Percentiles rank a stretch among this genome's conserved stretches.
phyloP scores from a whole-genome alignment of 106 monocot species.

The Iris macrosiphon region DNA sequence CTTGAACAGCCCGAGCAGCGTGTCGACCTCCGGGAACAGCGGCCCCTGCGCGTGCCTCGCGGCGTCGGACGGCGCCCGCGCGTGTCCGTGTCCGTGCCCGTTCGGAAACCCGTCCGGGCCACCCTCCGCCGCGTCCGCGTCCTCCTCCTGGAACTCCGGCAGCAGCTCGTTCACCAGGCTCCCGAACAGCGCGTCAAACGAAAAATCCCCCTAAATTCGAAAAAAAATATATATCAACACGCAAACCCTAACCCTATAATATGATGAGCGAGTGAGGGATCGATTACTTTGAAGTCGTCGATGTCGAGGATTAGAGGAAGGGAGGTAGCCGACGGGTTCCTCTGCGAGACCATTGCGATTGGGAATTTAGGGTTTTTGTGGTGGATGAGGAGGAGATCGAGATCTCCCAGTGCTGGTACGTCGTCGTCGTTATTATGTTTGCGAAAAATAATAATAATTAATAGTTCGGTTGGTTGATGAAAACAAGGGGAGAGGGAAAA shows the following conservation, averaged over 20 bases:
- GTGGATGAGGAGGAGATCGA: too few species aligned
- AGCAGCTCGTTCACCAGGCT: slow-evolving; percentile 82
- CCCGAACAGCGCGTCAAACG: slow-evolving; percentile 90
- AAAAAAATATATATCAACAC: not conserved
- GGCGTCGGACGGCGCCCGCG: slow-evolving; percentile 24
- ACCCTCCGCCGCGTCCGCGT: slow-evolving; percentile 41
- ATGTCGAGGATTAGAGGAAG: slow-evolving; percentile 39
- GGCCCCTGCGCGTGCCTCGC: slow-evolving; percentile 35
- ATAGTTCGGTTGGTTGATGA: too few species aligned
- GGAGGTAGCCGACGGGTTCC: slow-evolving; percentile 11
- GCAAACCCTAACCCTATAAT: not conserved
- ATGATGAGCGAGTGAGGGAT: not conserved
- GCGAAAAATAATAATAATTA: too few species aligned
- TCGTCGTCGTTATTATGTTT: too few species aligned
- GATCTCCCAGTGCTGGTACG: too few species aligned
- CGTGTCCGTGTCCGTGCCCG: slow-evolving; percentile 34
- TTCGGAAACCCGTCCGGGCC: slow-evolving; percentile 19
- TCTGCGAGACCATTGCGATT: slow-evolving; percentile 7
- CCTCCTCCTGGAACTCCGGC: slow-evolving; percentile 79
- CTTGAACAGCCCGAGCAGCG: slow-evolving; percentile 77
- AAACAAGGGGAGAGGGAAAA: too few species aligned
- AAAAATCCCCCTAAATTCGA: slow-evolving; percentile 73
- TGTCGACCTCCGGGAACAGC: slow-evolving; percentile 87
- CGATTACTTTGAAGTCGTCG: slow-evolving; percentile 43
- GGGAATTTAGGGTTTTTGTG: too few species aligned